Conservation (phyloP, 1,139 yeast species). For the Tardiomyces digboiensis region DNA sequence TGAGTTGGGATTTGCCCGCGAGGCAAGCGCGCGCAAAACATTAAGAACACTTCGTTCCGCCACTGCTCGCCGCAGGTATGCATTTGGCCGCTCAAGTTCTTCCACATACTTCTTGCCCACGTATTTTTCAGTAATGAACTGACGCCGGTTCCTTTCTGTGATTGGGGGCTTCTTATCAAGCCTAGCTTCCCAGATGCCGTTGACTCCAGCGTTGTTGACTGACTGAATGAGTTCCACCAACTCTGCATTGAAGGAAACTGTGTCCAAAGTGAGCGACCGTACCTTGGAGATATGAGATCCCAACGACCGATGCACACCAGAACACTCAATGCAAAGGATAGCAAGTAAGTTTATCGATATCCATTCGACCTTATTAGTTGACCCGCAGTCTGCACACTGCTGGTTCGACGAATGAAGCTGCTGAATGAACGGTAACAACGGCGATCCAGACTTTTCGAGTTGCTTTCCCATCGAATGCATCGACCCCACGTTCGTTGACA, state of each 20-base stretch:
- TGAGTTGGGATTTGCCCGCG: constrained; percentile 31
- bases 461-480: not conserved
- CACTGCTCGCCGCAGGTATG: constrained; percentile 27
- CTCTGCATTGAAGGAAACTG: constrained; percentile 49
- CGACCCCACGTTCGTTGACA: no score
- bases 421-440: constrained; percentile 3
- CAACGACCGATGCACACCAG: constrained; percentile 64
- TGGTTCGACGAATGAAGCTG: constrained; percentile 43
- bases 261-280: constrained; percentile 74
- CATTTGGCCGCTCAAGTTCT: constrained; percentile 27
- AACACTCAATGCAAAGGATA: constrained; percentile 74
- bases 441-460: no score
- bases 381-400: constrained; percentile 73
- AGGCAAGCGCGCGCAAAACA: constrained; percentile 29
- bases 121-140: constrained; percentile 32
- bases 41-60: constrained; percentile 22
- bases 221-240: constrained; percentile 48
- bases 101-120: constrained; percentile 30
- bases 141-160: constrained; percentile 30
- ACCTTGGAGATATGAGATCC: constrained; percentile 69
- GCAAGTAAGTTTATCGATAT: constrained; percentile 67
- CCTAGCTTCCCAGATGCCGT: constrained; percentile 43
- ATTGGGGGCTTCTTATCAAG: constrained; percentile 27
- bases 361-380: constrained; percentile 67
- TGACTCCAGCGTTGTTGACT: constrained; percentile 59